Evolutionary conservation across 768 basidiomycete genomes (phyloP).

Genomic region (Suillus variegatus): DNA sequence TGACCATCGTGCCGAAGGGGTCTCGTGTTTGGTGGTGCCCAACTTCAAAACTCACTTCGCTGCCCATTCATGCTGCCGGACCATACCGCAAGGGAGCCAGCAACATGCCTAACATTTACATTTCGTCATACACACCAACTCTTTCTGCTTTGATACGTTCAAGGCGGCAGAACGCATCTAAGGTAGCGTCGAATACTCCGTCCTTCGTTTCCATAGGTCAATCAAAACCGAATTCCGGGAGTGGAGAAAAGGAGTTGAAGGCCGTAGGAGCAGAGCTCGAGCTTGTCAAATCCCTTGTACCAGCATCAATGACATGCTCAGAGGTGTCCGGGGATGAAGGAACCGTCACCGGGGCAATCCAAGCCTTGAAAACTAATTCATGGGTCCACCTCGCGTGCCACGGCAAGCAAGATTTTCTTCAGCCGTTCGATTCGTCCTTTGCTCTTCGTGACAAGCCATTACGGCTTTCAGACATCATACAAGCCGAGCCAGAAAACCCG

Average conservation of each 20-base stretch:
- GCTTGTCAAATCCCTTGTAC: conserved; percentile 22
- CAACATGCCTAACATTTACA: conserved; percentile 19
- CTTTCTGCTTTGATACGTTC: conserved; percentile 29
- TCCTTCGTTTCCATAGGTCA: conserved; percentile 21
- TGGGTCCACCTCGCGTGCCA: conserved; percentile 38
- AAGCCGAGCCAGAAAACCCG: conserved; percentile 14
- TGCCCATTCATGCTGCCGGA: conserved; percentile 36
- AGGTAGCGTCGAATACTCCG: not conserved
- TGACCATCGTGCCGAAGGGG: conserved; percentile 18
- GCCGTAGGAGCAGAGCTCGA: conserved; percentile 19
- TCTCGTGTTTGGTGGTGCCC: conserved; percentile 37
- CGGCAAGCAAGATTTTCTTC: conserved; percentile 18
- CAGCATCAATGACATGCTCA: conserved; percentile 15
- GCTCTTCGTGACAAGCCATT: conserved; percentile 23
- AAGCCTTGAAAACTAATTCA: conserved; percentile 17
- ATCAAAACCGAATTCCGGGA: conserved; percentile 10
- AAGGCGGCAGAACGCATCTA: conserved; percentile 9
- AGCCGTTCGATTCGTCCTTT: conserved; percentile 31
- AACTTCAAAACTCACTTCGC: conserved; percentile 29
- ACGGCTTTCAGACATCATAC: conserved; percentile 25
- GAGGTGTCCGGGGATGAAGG: conserved; percentile 16
- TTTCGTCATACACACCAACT: conserved; percentile 38
- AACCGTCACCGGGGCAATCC: conserved; percentile 15
- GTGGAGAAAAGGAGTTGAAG: conserved; percentile 12
- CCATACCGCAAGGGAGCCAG: conserved; percentile 20